A percentile compares a stretch with the other conserved stretches of the same genome.
phyloP scores from a whole-genome alignment of 2,329 filamentous ascomycete genomes.

The Hypoxylon sp. region DNA sequence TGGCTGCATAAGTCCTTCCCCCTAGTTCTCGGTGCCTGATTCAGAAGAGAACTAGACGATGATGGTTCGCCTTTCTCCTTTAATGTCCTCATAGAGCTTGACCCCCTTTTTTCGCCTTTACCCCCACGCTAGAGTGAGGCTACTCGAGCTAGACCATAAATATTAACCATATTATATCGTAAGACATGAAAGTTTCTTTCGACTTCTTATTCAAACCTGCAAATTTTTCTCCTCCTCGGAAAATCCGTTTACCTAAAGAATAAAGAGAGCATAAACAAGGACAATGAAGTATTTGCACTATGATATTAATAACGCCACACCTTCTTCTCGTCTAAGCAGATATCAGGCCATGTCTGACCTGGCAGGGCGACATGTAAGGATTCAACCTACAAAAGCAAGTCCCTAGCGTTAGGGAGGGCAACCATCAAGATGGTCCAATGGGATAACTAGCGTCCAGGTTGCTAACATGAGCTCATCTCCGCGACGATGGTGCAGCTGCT shows the following conservation, averaged over 20 bases:
- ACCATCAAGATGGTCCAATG: not conserved
- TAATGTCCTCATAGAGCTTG: not conserved
- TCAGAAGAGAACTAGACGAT: not conserved
- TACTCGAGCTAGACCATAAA: conserved; percentile 7
- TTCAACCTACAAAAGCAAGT: not conserved
- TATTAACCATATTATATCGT: conserved; percentile 15
- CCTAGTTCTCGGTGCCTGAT: not conserved
- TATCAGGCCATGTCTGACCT: not conserved
- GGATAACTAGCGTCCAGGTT: not conserved
- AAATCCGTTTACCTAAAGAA: not conserved
- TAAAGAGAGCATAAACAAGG: not conserved
- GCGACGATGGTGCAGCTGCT: not conserved
- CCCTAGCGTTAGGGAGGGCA: not conserved
- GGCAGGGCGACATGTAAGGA: not conserved
- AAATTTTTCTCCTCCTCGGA: not conserved
- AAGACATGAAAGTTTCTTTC: conserved; percentile 12
- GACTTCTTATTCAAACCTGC: not conserved
- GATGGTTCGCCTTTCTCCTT: not conserved
- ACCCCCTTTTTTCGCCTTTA: conserved; percentile 18
- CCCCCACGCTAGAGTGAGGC: conserved; percentile 29
- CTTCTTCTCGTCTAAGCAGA: not conserved
- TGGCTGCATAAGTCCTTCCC: not conserved
- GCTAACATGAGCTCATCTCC: not conserved
- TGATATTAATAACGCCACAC: not conserved
- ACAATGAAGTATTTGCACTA: not conserved